Evolutionary conservation across 768 basidiomycete species (phyloP).

Genomic region (Mycena olivaceomarginata): DNA sequence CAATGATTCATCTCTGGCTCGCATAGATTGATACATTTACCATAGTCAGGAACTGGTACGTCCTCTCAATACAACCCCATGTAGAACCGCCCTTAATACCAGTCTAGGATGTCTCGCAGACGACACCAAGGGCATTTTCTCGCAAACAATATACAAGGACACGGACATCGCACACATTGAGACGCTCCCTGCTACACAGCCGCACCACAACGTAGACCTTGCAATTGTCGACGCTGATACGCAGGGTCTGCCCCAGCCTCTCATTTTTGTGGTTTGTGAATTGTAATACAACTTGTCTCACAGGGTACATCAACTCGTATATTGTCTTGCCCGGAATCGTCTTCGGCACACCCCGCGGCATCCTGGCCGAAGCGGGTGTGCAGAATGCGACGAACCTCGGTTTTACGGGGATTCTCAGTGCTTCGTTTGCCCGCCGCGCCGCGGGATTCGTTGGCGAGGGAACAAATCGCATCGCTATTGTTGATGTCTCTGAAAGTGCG

Average conservation of each 20-base stretch:
- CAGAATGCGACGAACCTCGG: constrained; percentile 48
- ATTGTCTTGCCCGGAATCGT: constrained; percentile 28
- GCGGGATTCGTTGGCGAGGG: constrained; percentile 27
- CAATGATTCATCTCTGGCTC: neutral
- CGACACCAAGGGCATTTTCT: constrained; percentile 63
- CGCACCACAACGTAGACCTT: constrained; percentile 71
- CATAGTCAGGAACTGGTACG: constrained; percentile 25
- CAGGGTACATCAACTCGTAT: constrained; percentile 22
- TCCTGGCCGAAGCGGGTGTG: constrained; percentile 59
- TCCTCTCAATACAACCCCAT: neutral
- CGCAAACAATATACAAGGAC: constrained; percentile 68
- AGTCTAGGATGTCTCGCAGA: constrained; percentile 63
- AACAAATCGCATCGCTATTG: constrained; percentile 18
- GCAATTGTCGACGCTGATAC: constrained; percentile 67
- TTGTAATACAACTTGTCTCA: neutral
- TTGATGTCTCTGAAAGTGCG: constrained; percentile 34
- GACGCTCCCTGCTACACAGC: constrained; percentile 63
- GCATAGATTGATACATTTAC: neutral
- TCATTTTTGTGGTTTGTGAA: neutral
- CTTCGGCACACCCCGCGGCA: constrained; percentile 50
- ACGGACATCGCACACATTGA: constrained; percentile 67
- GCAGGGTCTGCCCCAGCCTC: constrained; percentile 57
- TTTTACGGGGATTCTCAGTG: neutral
- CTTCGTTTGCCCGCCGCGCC: constrained; percentile 19
- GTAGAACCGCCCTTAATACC: neutral